Conservation (phyloP, 306 rosid species). For the Vicia villosa region DNA sequence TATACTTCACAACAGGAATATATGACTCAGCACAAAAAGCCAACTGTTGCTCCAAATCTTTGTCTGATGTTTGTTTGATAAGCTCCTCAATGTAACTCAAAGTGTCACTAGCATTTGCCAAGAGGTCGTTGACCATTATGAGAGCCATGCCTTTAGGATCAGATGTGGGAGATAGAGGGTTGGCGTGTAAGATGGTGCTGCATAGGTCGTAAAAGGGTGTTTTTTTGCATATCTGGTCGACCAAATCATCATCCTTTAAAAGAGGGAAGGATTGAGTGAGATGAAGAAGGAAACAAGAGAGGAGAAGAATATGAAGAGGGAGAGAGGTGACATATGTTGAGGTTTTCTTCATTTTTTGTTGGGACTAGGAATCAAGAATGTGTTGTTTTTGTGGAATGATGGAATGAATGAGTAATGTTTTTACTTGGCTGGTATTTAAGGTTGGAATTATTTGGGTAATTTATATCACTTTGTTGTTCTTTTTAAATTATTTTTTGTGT, state of each 20-base stretch:
- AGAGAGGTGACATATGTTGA: constrained; percentile 10
- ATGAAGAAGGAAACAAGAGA: constrained; percentile 32
- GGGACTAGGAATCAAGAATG: not conserved
- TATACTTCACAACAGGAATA: constrained; percentile 75
- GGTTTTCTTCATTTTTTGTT: constrained; percentile 37
- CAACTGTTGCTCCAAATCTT: constrained; percentile 54
- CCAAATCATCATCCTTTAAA: constrained; percentile 25
- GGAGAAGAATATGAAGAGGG: constrained; percentile 31
- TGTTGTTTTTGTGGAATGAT: constrained; percentile 1
- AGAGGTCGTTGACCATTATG: constrained; percentile 45
- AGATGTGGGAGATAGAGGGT: constrained; percentile 43
- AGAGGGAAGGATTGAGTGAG: constrained; percentile 39
- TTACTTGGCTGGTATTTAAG: constrained; percentile 40
- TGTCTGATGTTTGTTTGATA: constrained; percentile 48
- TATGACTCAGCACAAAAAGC: constrained; percentile 82
- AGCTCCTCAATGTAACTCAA: constrained; percentile 49
- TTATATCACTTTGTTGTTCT: not conserved
- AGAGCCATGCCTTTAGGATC: constrained; percentile 58
- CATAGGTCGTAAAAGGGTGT: constrained; percentile 63
- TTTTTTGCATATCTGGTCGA: constrained; percentile 52
- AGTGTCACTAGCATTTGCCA: constrained; percentile 46
- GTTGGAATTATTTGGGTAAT: constrained; percentile 15
- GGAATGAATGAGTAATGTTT: constrained; percentile 22
- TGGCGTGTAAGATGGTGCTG: constrained; percentile 47
- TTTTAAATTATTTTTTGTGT: not conserved